Conservation (phyloP, 305 asterid species). For the Solanum hybrid region DNA sequence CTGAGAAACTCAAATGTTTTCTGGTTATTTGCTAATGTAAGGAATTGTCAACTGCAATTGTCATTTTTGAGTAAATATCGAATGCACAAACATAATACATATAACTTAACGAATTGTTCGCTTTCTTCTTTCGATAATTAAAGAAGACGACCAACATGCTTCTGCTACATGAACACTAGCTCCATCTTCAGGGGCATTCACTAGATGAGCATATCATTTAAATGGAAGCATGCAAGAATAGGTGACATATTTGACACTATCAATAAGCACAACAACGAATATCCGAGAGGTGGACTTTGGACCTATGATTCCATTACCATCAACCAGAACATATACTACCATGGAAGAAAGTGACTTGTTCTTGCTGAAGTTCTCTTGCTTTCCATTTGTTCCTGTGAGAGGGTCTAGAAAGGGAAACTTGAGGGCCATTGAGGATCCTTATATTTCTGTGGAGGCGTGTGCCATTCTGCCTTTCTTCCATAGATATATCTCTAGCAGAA, state of each 20-base stretch:
- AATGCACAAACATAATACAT: neutral
- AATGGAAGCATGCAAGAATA: neutral
- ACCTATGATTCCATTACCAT: neutral
- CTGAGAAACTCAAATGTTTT: neutral
- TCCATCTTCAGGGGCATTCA: neutral
- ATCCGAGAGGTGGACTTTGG: neutral
- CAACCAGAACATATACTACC: neutral
- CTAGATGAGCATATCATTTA: neutral
- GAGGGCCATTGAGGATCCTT: slow-evolving; percentile 50
- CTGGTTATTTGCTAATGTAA: neutral
- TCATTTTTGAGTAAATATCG: neutral
- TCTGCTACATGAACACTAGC: neutral
- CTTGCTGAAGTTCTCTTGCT: neutral
- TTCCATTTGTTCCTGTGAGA: neutral
- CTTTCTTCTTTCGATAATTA: no score
- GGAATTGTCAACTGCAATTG: neutral
- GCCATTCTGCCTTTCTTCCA: slow-evolving; percentile 28
- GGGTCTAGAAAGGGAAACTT: neutral
- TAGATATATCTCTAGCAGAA: slow-evolving; percentile 29
- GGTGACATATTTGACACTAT: neutral
- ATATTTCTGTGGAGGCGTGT: slow-evolving; percentile 36
- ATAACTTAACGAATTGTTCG: neutral
- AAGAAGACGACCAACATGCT: neutral
- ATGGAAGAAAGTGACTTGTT: neutral
- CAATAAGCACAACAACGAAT: neutral